Conservation (phyloP, 345 rosid species). For the Pugionium dolabratum region DNA sequence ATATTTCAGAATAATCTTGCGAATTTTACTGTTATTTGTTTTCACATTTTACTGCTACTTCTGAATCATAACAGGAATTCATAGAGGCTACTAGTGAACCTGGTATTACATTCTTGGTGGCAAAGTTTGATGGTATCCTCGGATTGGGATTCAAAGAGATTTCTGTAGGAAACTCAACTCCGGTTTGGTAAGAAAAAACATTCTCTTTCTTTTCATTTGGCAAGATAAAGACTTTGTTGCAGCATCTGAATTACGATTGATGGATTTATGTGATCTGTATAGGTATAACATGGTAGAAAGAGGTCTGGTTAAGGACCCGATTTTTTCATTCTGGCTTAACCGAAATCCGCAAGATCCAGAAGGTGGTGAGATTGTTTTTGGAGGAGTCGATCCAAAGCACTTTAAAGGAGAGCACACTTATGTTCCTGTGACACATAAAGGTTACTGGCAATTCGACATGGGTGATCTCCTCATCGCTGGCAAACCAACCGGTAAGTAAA, state of each 20-base stretch:
- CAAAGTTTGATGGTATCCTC: conserved; percentile 90
- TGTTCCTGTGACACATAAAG: conserved; percentile 86
- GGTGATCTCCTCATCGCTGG: conserved; percentile 79
- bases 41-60: neutral
- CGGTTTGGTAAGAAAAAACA: conserved; percentile 63
- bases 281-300: conserved; percentile 90
- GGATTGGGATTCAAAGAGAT: conserved; percentile 97
- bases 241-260: neutral
- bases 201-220: neutral
- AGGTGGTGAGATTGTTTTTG: conserved; percentile 94
- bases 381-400: conserved; percentile 78
- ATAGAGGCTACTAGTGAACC: conserved; percentile 95
- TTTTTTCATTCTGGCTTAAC: conserved; percentile 93
- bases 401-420: conserved; percentile 81
- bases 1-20: conserved; percentile 6
- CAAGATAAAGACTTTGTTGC: neutral
- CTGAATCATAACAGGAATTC: conserved; percentile 56
- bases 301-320: conserved; percentile 73
- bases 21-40: neutral
- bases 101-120: conserved; percentile 78
- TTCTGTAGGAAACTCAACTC: conserved; percentile 72
- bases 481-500: conserved; percentile 66
- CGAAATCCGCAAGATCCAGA: conserved; percentile 66
- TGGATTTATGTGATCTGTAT: conserved; percentile 15
- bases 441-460: conserved; percentile 98